Evolutionary conservation across 352 stramenopile species (phyloP), one percentile per base, ranked within the genome.

Genomic region (Phytophthora megakarya): DNA sequence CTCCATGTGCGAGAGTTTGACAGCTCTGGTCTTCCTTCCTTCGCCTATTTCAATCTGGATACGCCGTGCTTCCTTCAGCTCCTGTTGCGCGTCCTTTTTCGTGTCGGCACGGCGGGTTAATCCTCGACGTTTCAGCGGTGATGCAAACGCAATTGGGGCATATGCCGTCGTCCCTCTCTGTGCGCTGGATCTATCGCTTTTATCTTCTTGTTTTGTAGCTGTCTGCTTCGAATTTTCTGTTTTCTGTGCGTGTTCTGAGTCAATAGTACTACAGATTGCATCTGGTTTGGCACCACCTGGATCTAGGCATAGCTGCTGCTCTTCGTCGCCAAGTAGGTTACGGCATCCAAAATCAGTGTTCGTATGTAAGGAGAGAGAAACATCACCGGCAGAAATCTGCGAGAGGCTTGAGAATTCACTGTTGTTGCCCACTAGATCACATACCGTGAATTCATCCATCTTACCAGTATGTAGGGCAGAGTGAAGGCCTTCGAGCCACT

Each of bases 1-100:
- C n/a, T 53, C 22, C 54, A 62, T 54, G 23, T 62, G 32, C 1
- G 30, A 47, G 2, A 62, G n/a, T 9, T 62, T 54, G 4, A 62
- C 43, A 12, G 7, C 30, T 13, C 32, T 5, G 1, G n/a, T 5
- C 18, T 37, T 54, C 21, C 45, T 54, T 16, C 32, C 32, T 25
- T 47, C 42, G 1, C n/a, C 30, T 18, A 62, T 33, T 5, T 4
- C 16, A 1, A 7, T 25, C 3, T 16, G 6, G 6, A 62, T 39
- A 0, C 28, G 6, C 16, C 47, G 53, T n/a, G 22, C 42, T 52
- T 54, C 33, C 13, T 40, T 47, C 43, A 62, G n/a, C 42, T 13
- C 46, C 22, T 10, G 32, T 40, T 12, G 3, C n/a, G 19, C 43
- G 1, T 61, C 23, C 5, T 47, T 45, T 21, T 48, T 62, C 22